Base-by-base conservation (phyloP, 306 rosid species). In the Canavalia ensiformis region DNA sequence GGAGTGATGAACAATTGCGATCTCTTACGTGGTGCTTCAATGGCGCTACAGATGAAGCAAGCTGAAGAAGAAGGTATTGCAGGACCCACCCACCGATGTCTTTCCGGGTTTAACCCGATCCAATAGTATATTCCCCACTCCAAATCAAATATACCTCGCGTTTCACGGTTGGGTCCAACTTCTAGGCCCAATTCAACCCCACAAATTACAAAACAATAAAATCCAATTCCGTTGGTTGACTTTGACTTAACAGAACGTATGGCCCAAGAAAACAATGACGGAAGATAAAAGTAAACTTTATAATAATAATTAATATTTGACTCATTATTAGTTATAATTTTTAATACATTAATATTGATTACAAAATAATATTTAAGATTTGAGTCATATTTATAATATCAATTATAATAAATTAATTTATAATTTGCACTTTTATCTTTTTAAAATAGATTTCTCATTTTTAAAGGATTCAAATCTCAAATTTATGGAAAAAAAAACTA, bases 91-190 rank as follows among this genome's bases (percentile, higher is more conserved):
- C 52, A 3, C 46, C 30, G 1, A 29, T 1, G 1, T 64, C 3
- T 45, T 45, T 13, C 72, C 82, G 74, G 49, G 45, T 47, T 29
- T 3, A 33, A 82, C 37, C 84, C 80, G 82, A 72, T 13, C 80
- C 70, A 47, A 18, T n/a, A 2, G 72, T n/a, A 85, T 85, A 69
- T 76, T 49, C 86, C 75, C 9, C 39, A 18, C 0, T 37, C n/a
- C 41, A n/a, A 33, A 42, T 46, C 72, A 54, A 34, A 42, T 78
- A 52, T 68, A 12, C 75, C 47, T 1, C 3, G 5, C 49, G 2
- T n/a, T 47, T 4, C 31, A 1, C 29, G 2, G 7, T 34, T 25
- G 62, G 64, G 55, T 4, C 64, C 45, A 47, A 46, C 4, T 1
- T 42, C n/a, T 9, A 56, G 77, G 77, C 77, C 71, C 82, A 78